Evolutionary conservation across 352 stramenopile species (phyloP).

Genomic region (Phytopythium kandeliae): DNA sequence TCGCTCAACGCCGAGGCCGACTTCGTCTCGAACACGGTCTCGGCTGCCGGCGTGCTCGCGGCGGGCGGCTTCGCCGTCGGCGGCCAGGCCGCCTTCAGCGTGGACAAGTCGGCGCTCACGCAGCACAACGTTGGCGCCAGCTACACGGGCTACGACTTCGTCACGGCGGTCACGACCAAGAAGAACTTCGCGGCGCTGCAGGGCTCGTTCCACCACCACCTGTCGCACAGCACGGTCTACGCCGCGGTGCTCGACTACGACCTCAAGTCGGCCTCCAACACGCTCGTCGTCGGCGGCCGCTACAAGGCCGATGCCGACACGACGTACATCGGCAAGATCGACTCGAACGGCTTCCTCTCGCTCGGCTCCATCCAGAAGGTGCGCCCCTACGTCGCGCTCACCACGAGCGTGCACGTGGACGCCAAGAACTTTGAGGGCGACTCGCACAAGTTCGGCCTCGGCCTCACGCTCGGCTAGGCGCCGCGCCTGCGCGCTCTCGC

Average conservation of each 20-base stretch:
- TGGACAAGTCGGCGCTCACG: constrained; percentile 72
- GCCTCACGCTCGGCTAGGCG: constrained; percentile 69
- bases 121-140: constrained; percentile 76
- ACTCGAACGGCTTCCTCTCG: constrained; percentile 78
- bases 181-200: constrained; percentile 79
- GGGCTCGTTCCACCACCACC: constrained; percentile 79
- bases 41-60: constrained; percentile 39
- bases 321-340: constrained; percentile 79
- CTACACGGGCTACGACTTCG: constrained; percentile 63
- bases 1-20: constrained; percentile 70
- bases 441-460: constrained; percentile 81
- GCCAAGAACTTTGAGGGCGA: constrained; percentile 85
- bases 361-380: constrained; percentile 76
- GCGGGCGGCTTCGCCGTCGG: constrained; percentile 65
- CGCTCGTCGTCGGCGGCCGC: constrained; percentile 64
- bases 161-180: constrained; percentile 68
- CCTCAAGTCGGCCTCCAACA: constrained; percentile 78
- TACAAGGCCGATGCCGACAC: constrained; percentile 74
- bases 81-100: constrained; percentile 71
- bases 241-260: constrained; percentile 79
- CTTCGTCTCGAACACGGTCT: constrained; percentile 69
- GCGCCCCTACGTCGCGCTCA: constrained; percentile 64
- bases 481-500: background rate
- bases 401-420: constrained; percentile 74
- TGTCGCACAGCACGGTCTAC: constrained; percentile 73